Base-by-base conservation (phyloP, 2,329 filamentous ascomycete species). In the Nigrospora sphaerica region DNA sequence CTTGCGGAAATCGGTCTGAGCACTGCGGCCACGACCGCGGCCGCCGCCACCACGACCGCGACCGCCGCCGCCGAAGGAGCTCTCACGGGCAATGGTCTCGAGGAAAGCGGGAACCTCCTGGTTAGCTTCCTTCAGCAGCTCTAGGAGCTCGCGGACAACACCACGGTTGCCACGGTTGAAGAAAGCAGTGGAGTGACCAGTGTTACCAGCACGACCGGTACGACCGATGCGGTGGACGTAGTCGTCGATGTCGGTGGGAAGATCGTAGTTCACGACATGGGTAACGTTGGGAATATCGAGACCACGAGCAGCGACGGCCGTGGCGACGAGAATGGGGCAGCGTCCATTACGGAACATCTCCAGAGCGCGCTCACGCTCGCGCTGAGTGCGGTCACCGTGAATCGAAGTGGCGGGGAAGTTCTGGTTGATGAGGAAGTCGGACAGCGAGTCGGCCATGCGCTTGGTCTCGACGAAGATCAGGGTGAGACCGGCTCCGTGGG, bases 141-240 rank as follows among this genome's bases (percentile, higher is more conserved):
- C 93, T 59, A 98, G 81, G 51, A 98, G 83, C 60, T 97, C 93
- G 57, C 93, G 87, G 54, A 97, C 93, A 57, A 98, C 89, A 72
- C 93, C 93, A 61, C 93, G 89, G 79, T 98, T 98, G 63, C 92
- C 92, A 65, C 93, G 92, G 81, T 98, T 98, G 85, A 98, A 97
- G 80, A 98, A 98, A 47, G 93, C 93, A 58, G 93, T 98, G 6
- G 93, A 88, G 57, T 95, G 85, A 85, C 93, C 93, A 61, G 92
- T 97, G 78, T 98, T 98, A 69, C 93, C 93, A 55, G 93, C 93
- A 89, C 93, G 93, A 65, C 93, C 93, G 55, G 93, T 98, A 92
- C 93, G 93, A 85, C 93, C 93, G 62, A 98, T 98, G 68, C 93
- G 88, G 72, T 98, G 93, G 49, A 98, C 93, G 59, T 98, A 98